phyloP scores from a whole-genome alignment of 140 eudicot species.

The Ambrosia hybrid region DNA sequence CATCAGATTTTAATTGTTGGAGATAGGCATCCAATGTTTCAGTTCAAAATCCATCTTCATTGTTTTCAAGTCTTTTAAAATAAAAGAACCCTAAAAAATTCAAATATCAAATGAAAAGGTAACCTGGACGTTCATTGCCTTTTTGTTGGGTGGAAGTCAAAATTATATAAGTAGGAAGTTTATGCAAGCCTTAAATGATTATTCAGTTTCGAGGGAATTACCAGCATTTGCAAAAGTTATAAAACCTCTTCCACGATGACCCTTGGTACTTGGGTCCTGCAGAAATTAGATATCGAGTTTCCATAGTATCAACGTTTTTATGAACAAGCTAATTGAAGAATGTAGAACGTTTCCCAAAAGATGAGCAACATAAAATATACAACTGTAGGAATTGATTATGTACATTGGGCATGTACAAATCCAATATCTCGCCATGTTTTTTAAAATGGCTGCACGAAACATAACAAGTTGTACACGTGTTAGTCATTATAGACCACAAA shows the following conservation, averaged over 20 bases:
- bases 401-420: constrained; percentile 98
- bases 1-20: no score
- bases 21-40: no score
- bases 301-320: background rate
- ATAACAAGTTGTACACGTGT: constrained; percentile 6
- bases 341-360: background rate
- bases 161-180: no score
- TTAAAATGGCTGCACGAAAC: constrained; percentile 77
- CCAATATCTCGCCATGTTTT: constrained; percentile 81
- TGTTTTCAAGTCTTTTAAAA: no score
- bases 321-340: background rate
- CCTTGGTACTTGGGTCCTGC: constrained; percentile 91
- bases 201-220: constrained; percentile 15
- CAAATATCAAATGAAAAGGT: no score
- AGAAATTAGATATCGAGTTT: constrained; percentile 15
- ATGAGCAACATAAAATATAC: background rate
- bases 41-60: no score
- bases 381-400: constrained; percentile 8
- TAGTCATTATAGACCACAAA: background rate
- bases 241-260: constrained; percentile 98
- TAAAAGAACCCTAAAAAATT: no score
- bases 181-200: no score
- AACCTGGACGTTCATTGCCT: no score
- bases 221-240: constrained; percentile 87
- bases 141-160: no score